Base-by-base conservation (phyloP, 2,329 filamentous ascomycete species). In the Gyromitra esculenta region DNA sequence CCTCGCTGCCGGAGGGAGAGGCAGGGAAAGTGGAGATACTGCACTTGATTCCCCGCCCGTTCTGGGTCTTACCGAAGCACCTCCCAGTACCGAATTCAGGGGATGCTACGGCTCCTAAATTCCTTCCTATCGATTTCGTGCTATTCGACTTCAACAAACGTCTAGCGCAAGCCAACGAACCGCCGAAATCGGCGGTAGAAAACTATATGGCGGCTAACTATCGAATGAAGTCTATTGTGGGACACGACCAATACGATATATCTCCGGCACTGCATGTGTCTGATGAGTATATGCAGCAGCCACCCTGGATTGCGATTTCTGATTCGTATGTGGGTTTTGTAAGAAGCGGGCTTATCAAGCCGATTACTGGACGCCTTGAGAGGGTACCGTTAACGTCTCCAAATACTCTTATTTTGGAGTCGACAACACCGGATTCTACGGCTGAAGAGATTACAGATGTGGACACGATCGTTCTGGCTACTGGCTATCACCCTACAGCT, bases 271-370 rank as follows among this genome's bases (percentile, higher is more conserved):
- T 77, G 3, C 21, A 56, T 48, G 18, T 78, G 18, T 60, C 68
- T n/a, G 74, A 78, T 13, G 39, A 70, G 13, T 75, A 67, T 54
- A 72, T 76, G 68, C 48, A 66, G 3, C 68, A 73, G 41, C 18
- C 57, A 11, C 77, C 77, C 6, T 74, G 66, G 65, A 35, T 75
- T 43, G 43, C 69, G 2, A 73, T 80, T 37, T 77, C 76, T 6
- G 79, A 80, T 50, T 78, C 76, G n/a, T 80, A 80, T 67, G 56
- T 50, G n/a, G 43, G 62, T 50, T 79, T 78, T 59, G 79, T 79
- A 13, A 64, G 68, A 15, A 72, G 50, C 18, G 79, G 76, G 15
- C 35, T 50, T 21, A 78, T 80, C 35, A 75, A 75, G 31, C 54
- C 71, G 3, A 56, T 72, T 9, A 54, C 62, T 11, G 79, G 79